phyloP scores from a whole-genome alignment of 495 filamentous ascomycete species.

The Xylaria curta region DNA sequence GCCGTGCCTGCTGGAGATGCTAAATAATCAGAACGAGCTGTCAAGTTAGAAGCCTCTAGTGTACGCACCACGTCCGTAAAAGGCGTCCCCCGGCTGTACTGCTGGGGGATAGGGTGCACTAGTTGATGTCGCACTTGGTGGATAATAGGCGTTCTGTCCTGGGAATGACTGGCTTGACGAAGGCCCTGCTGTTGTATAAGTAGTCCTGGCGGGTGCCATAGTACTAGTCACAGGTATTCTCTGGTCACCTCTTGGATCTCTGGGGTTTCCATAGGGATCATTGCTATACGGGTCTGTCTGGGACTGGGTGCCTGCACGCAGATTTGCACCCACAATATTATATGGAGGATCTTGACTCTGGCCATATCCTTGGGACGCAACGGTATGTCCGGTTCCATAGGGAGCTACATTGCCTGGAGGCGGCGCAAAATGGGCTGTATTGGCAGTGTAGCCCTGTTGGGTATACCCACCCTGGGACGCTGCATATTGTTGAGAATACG shows the following conservation, averaged over 20 bases:
- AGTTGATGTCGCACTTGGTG: slow-evolving; percentile 40
- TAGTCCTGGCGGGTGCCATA: slow-evolving; percentile 37
- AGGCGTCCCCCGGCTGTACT: slow-evolving; percentile 52
- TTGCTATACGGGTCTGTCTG: slow-evolving; percentile 34
- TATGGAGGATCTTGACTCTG: slow-evolving; percentile 41
- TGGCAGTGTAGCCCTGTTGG: slow-evolving; percentile 40
- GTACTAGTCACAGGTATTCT: slow-evolving; percentile 40
- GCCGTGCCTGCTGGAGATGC: slow-evolving; percentile 57
- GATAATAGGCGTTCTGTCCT: slow-evolving; percentile 40
- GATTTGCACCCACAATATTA: slow-evolving; percentile 39
- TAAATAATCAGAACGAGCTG: slow-evolving; percentile 56
- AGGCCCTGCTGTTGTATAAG: slow-evolving; percentile 42
- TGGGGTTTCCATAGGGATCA: slow-evolving; percentile 36
- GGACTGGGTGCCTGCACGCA: slow-evolving; percentile 32
- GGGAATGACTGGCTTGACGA: slow-evolving; percentile 38
- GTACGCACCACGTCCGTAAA: slow-evolving; percentile 62
- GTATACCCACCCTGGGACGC: slow-evolving; percentile 40
- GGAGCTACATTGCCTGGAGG: slow-evolving; percentile 23
- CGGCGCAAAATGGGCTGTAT: slow-evolving; percentile 27
- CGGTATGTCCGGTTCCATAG: slow-evolving; percentile 22
- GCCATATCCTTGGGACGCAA: slow-evolving; percentile 34
- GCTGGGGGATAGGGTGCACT: slow-evolving; percentile 38
- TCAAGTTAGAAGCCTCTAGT: slow-evolving; percentile 40
- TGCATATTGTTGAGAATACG: slow-evolving; percentile 41
- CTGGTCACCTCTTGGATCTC: slow-evolving; percentile 37